These are phyloP conservation scores for Acanthamoeba lugdunensis DNA, from an alignment of 208 protist species.

Conservation along the genomic window DNA sequence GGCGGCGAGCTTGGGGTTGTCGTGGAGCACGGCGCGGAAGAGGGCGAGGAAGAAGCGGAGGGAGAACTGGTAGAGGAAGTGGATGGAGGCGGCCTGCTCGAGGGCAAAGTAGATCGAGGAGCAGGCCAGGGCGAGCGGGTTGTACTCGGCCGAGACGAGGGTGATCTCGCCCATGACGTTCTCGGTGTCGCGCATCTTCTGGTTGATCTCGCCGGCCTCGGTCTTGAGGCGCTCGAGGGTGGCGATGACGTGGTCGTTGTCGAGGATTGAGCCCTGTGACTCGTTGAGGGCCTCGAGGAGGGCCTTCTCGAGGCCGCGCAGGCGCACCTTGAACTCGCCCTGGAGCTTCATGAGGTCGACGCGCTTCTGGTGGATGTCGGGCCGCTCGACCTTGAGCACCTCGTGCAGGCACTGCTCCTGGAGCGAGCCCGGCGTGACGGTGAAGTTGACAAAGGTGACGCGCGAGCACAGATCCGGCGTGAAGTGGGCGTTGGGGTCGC, in stretches of 20 bases:
- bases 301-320: conserved; percentile 95
- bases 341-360: conserved; percentile 93
- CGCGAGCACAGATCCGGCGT: conserved; percentile 87
- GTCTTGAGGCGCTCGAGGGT: conserved; percentile 94
- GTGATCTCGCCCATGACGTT: conserved; percentile 91
- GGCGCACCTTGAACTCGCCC: conserved; percentile 94
- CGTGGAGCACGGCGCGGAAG: conserved; percentile 89
- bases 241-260: conserved; percentile 92
- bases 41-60: conserved; percentile 95
- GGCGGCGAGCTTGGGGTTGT: conserved; percentile 71
- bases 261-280: conserved; percentile 93
- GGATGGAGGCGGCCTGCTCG: conserved; percentile 92
- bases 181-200: conserved; percentile 93
- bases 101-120: conserved; percentile 96
- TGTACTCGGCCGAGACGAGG: conserved; percentile 89
- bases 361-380: conserved; percentile 94
- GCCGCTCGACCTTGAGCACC: conserved; percentile 90
- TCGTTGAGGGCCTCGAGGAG: conserved; percentile 94
- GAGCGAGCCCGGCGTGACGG: conserved; percentile 95
- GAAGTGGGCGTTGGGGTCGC: conserved; percentile 95
- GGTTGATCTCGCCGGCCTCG: conserved; percentile 91
- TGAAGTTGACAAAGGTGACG: conserved; percentile 91
- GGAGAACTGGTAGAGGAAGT: conserved; percentile 96
- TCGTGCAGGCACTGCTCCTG: conserved; percentile 94
- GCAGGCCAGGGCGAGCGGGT: conserved; percentile 92